Conservation (phyloP, 495 filamentous ascomycete genomes). For the Cercophora scortea region DNA sequence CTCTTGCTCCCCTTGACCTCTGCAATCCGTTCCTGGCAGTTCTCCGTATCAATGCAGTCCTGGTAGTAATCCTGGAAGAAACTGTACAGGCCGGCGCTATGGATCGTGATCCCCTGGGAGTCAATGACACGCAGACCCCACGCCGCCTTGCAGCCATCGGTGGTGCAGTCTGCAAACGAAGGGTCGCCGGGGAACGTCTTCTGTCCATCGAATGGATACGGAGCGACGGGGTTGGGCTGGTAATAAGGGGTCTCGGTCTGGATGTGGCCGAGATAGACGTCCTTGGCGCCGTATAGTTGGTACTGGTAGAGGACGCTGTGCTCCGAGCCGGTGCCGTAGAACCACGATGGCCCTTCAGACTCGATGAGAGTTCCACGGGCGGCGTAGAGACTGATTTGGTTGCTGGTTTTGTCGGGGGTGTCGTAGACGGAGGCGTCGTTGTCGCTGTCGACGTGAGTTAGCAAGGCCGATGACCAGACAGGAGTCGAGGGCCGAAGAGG, state of each 20-base stretch:
- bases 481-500: too few relatives aligned
- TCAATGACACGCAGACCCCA: conserved; percentile 48
- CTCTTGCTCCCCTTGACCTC: conserved; percentile 16
- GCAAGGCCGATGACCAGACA: too few relatives aligned
- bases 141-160: conserved; percentile 27
- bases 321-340: conserved; percentile 37
- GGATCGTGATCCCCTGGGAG: conserved; percentile 36
- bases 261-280: conserved; percentile 65
- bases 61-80: conserved; percentile 52
- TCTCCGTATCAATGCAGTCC: conserved; percentile 24
- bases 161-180: conserved; percentile 46
- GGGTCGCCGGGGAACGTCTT: conserved; percentile 61
- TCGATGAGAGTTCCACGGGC: conserved; percentile 75
- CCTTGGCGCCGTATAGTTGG: conserved; percentile 62
- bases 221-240: conserved; percentile 68
- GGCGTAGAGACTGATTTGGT: conserved; percentile 75
- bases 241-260: conserved; percentile 87
- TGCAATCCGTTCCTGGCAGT: conserved; percentile 27
- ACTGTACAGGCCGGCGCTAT: conserved; percentile 50
- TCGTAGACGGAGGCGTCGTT: conserved; percentile 42
- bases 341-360: conserved; percentile 40
- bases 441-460: conserved; percentile 26
- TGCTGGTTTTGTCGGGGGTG: not conserved
- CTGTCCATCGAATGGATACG: conserved; percentile 50
- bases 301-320: conserved; percentile 79